Evolutionary conservation across 805 yeast genomes (phyloP).

Genomic region (Metschnikowia kunwiensis): DNA sequence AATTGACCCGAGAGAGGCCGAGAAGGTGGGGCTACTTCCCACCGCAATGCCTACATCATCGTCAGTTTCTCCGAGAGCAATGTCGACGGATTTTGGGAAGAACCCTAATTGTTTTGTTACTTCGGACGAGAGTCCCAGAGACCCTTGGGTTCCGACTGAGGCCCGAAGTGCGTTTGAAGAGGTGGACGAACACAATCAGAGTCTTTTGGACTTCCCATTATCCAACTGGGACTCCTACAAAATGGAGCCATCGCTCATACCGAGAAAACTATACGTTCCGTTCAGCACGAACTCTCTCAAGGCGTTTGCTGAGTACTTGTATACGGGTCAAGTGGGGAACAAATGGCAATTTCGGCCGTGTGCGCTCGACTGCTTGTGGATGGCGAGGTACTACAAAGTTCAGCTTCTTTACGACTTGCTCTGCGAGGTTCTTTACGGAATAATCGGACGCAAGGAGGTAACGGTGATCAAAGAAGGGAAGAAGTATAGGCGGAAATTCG

Average conservation of each 20-base stretch:
- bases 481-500: conserved; percentile 30
- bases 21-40: neutral
- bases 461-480: conserved; percentile 42
- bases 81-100: conserved; percentile 3
- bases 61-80: conserved; percentile 3
- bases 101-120: neutral
- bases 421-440: conserved; percentile 64
- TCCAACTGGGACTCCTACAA: conserved; percentile 28
- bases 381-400: conserved; percentile 63
- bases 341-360: conserved; percentile 73
- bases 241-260: conserved; percentile 62
- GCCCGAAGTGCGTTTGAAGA: neutral
- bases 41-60: conserved; percentile 1
- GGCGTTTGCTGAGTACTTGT: conserved; percentile 69
- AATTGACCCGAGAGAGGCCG: neutral
- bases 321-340: conserved; percentile 76
- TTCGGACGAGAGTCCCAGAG: neutral
- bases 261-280: conserved; percentile 68
- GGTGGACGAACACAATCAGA: neutral
- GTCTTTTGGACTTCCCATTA: conserved; percentile 33
- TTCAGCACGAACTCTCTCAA: conserved; percentile 57
- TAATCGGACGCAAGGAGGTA: conserved; percentile 65
- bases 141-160: neutral
- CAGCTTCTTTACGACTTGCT: conserved; percentile 70
- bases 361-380: conserved; percentile 57